A percentile compares a stretch with the other conserved stretches of the same genome.
Evolutionary conservation across 495 filamentous ascomycete genomes (phyloP).

Genomic region (Xylaria curta): DNA sequence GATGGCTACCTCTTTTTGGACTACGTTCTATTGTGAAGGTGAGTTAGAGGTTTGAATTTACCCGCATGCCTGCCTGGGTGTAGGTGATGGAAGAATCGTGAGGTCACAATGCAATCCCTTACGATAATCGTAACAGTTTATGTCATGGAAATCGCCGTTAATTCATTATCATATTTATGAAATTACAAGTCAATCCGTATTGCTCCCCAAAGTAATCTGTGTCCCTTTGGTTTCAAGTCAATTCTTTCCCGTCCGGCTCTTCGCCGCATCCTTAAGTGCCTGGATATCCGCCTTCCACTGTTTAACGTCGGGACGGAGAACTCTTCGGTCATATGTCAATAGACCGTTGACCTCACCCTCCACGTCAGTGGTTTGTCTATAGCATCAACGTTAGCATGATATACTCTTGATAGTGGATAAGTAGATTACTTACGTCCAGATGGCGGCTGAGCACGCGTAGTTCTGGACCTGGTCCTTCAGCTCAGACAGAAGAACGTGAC

Average conservation of each 20-base stretch:
- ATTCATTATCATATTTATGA: neutral
- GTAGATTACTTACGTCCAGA: slow-evolving; percentile 37
- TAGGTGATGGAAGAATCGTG: neutral
- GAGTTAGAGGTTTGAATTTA: neutral
- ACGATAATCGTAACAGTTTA: no score
- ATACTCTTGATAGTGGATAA: neutral
- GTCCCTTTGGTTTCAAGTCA: neutral
- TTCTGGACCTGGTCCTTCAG: slow-evolving; percentile 62
- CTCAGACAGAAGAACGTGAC: slow-evolving; percentile 57
- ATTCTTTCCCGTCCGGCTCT: slow-evolving; percentile 30
- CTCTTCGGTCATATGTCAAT: slow-evolving; percentile 67
- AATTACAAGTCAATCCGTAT: neutral
- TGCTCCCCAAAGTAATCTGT: neutral
- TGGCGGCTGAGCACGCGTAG: slow-evolving; percentile 42
- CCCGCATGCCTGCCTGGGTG: neutral
- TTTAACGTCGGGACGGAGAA: slow-evolving; percentile 58
- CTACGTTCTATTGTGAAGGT: neutral
- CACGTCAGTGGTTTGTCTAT: slow-evolving; percentile 74
- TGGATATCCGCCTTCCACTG: slow-evolving; percentile 68
- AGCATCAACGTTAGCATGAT: slow-evolving; percentile 39
- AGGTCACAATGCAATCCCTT: neutral
- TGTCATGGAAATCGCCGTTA: neutral
- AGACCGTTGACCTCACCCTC: slow-evolving; percentile 78
- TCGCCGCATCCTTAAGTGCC: slow-evolving; percentile 63
- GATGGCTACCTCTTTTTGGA: neutral